Evolutionary conservation across 257 asterid species (phyloP).

Genomic region (Primulina tabacum): DNA sequence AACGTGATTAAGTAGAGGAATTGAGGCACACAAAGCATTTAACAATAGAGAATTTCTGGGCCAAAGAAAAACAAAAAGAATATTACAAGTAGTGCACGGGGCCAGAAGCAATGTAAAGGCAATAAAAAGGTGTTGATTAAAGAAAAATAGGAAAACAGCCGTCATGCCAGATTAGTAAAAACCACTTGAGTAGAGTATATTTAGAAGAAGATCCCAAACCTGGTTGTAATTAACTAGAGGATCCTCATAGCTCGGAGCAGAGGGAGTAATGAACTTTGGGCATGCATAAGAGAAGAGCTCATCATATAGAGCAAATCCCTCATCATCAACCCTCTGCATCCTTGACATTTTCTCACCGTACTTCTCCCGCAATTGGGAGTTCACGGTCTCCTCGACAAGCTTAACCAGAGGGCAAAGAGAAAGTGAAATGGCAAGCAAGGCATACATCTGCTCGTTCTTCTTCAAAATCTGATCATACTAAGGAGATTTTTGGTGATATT

Average conservation of each 20-base stretch:
- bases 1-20: too few species aligned
- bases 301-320: constrained; percentile 78
- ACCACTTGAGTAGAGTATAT: neutral
- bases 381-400: constrained; percentile 88
- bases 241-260: constrained; percentile 92
- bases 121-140: neutral
- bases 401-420: constrained; percentile 90
- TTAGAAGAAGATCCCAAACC: constrained; percentile 36
- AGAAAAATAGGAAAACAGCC: too few species aligned
- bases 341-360: constrained; percentile 95
- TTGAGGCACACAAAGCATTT: too few species aligned
- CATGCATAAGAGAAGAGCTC: constrained; percentile 99
- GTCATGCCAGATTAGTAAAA: neutral
- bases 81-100: neutral
- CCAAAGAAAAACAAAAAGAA: neutral
- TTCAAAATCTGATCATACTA: constrained; percentile 93
- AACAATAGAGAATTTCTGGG: neutral
- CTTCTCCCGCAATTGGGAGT: constrained; percentile 80
- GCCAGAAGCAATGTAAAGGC: neutral
- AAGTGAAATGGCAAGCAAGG: constrained; percentile 79
- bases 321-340: constrained; percentile 87
- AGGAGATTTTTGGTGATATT: constrained; percentile 89
- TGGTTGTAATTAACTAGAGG: constrained; percentile 97
- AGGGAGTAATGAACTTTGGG: constrained; percentile 97
- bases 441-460: constrained; percentile 99